Evolutionary conservation across 2,329 filamentous ascomycete genomes (phyloP), one percentile per base, ranked within the genome.

Genomic region (Chaetomiaceae sp.): DNA sequence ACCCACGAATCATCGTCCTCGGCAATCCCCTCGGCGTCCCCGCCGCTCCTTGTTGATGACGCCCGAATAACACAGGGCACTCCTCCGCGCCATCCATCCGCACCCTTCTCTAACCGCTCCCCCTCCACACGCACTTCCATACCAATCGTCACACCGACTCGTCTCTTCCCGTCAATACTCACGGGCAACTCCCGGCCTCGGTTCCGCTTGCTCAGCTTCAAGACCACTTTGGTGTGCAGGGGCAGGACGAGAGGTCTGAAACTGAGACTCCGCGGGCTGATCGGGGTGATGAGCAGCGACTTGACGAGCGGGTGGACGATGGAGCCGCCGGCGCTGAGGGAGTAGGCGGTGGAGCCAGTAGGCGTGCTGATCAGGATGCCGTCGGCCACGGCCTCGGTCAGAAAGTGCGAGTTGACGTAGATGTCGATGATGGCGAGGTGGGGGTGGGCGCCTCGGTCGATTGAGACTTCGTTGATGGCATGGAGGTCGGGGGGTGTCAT

Each of bases 221-320:
- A 75, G 0, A 85, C 88, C 16, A 99, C 86, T 37, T 87, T 86
- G 2, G 89, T 92, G 62, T 92, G 89, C 2, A 90, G 81, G 1
- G 94, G 91, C 2, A 99, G 76, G 2, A 97, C 90, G 0, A 99
- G 75, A 1, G 94, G 94, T 4, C 94, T 82, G 72, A 99, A 99
- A 56, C 87, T 94, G 6, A 99, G 78, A 63, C 89, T 95, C 54
- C 94, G 84, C 0, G 94, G 89, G 66, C 91, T 96, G 65, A 99
- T 96, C 21, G 94, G 91, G 0, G 94, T 99, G 52, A 99, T 81
- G 23, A 96, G 81, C 13, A 97, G 78, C 1, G 89, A 89, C 33
- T 89, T 86, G 2, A 97, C 92, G 2, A 96, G 79, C 0, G 94
- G 94, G 67, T 99, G 94, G 36, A 97, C 88, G 61, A 99, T 97